Evolutionary conservation across 257 asterid species (phyloP).

Genomic region (Fraxinus excelsior): DNA sequence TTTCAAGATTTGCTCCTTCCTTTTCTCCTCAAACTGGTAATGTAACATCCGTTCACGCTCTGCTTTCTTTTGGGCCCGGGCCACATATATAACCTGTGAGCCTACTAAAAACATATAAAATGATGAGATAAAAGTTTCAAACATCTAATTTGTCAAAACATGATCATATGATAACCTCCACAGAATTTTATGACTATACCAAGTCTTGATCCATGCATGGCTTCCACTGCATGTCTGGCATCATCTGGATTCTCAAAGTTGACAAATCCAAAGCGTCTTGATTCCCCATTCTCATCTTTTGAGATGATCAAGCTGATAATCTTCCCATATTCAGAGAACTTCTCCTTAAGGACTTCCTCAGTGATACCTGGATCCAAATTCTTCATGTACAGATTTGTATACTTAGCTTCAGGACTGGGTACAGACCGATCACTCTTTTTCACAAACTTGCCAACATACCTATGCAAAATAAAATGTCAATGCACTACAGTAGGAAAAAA

Average conservation of each 20-base stretch:
- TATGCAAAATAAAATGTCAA: slow-evolving; percentile 21
- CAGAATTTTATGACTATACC: slow-evolving; percentile 45
- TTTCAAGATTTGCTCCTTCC: slow-evolving; percentile 61
- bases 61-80: slow-evolving; percentile 84
- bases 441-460: slow-evolving; percentile 61
- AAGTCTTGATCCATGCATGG: slow-evolving; percentile 63
- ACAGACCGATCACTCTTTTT: slow-evolving; percentile 50
- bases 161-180: slow-evolving; percentile 9
- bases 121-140: slow-evolving; percentile 7
- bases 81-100: slow-evolving; percentile 70
- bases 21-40: slow-evolving; percentile 75
- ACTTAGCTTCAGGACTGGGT: slow-evolving; percentile 38
- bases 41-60: slow-evolving; percentile 70
- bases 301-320: slow-evolving; percentile 50
- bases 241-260: slow-evolving; percentile 62
- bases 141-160: neutral
- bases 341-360: slow-evolving; percentile 55
- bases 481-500: neutral
- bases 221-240: slow-evolving; percentile 61
- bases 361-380: slow-evolving; percentile 60
- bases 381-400: slow-evolving; percentile 61
- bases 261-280: slow-evolving; percentile 82
- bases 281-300: slow-evolving; percentile 63
- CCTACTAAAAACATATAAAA: slow-evolving; percentile 42
- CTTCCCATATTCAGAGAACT: slow-evolving; percentile 61